Conservation (phyloP, 768 basidiomycete species). For the Xerocomellus amylosporus region DNA sequence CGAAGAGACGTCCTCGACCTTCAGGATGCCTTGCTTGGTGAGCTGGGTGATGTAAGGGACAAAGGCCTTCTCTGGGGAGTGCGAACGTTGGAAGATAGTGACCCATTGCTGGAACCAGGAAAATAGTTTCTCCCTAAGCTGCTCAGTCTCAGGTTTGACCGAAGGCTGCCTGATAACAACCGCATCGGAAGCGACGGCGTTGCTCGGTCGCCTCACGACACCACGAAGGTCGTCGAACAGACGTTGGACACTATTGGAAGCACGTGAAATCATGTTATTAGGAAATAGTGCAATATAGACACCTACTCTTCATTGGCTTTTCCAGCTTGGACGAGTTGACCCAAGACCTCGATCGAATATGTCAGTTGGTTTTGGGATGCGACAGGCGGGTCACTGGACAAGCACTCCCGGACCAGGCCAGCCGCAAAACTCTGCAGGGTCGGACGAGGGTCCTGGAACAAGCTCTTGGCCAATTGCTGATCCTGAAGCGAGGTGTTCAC, state of each 20-base stretch:
- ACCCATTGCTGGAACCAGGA: constrained; percentile 96
- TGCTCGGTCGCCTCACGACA: constrained; percentile 48
- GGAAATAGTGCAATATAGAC: neutral
- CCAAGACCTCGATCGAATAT: constrained; percentile 77
- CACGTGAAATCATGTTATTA: neutral
- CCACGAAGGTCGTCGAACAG: constrained; percentile 84
- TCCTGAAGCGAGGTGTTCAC: constrained; percentile 78
- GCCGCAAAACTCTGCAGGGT: constrained; percentile 79
- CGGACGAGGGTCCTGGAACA: constrained; percentile 75
- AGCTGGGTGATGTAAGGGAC: constrained; percentile 96
- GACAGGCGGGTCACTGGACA: constrained; percentile 76
- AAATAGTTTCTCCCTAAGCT: constrained; percentile 70
- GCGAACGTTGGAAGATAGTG: constrained; percentile 85
- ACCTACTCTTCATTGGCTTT: constrained; percentile 86
- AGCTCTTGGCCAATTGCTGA: constrained; percentile 82
- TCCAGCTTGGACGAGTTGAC: constrained; percentile 65
- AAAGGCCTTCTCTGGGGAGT: constrained; percentile 90
- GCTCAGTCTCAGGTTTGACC: constrained; percentile 68
- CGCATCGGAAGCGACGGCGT: constrained; percentile 37
- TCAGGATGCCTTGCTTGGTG: constrained; percentile 94
- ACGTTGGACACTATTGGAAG: constrained; percentile 50
- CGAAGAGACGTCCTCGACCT: constrained; percentile 92
- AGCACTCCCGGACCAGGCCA: constrained; percentile 80
- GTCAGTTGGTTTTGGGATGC: constrained; percentile 78
- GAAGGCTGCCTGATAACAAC: constrained; percentile 44